A percentile compares a stretch with the other conserved stretches of the same genome.
These are phyloP conservation scores for Inga leiocalycina DNA, from an alignment of 306 rosid genomes.

Conservation along the genomic window DNA sequence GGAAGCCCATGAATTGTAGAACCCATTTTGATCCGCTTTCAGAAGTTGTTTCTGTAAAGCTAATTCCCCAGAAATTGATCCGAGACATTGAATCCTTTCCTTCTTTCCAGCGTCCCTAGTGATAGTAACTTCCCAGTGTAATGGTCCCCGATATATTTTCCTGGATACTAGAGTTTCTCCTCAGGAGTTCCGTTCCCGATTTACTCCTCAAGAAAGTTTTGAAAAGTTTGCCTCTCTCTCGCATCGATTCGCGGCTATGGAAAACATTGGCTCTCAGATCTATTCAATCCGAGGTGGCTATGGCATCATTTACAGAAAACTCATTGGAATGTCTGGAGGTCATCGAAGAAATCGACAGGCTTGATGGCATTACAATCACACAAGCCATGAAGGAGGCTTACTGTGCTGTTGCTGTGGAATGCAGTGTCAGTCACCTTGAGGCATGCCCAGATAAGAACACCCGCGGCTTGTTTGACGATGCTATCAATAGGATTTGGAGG, in stretches of 20 bases:
- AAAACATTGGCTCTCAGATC: conserved; percentile 65
- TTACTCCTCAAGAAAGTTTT: conserved; percentile 38
- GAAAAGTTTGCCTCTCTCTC: conserved; percentile 44
- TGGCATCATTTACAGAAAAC: conserved; percentile 49
- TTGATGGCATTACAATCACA: conserved; percentile 20
- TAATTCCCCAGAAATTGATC: background rate
- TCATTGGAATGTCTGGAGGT: conserved; percentile 52
- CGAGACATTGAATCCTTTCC: background rate
- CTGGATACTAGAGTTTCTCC: conserved; percentile 66
- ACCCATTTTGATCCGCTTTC: too few relatives aligned
- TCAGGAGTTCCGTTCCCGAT: conserved; percentile 54
- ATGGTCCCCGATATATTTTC: conserved; percentile 51
- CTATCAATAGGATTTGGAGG: conserved; percentile 66
- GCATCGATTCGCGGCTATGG: conserved; percentile 53
- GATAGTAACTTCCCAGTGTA: background rate
- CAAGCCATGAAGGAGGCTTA: conserved; percentile 61
- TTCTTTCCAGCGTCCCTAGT: background rate
- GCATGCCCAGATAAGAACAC: conserved; percentile 18
- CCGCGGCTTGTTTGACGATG: conserved; percentile 43
- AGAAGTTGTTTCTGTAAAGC: too few relatives aligned
- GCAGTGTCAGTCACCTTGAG: conserved; percentile 58
- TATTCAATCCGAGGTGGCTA: conserved; percentile 45
- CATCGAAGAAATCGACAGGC: conserved; percentile 49
- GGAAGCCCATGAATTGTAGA: too few relatives aligned
- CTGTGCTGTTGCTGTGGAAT: conserved; percentile 72